Conservation (phyloP, 1,284 basidiomycete species). For the Mycosarcoma mackinlayi region DNA sequence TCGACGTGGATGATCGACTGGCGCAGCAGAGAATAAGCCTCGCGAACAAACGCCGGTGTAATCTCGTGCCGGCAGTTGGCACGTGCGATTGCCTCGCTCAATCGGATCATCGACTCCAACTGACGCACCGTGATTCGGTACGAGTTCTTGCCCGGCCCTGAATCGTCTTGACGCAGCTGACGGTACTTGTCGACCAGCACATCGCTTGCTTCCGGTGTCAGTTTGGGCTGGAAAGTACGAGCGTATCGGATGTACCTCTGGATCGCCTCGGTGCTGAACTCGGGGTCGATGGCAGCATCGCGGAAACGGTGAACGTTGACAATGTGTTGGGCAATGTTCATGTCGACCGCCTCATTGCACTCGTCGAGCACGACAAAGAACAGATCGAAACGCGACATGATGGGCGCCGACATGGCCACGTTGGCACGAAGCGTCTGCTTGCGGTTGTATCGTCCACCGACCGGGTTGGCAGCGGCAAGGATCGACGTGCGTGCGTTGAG, state of each 20-base stretch:
- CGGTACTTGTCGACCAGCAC: slow-evolving; percentile 96
- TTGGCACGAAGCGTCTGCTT: slow-evolving; percentile 94
- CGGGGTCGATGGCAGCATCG: slow-evolving; percentile 91
- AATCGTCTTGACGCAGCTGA: slow-evolving; percentile 89
- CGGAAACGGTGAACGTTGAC: slow-evolving; percentile 97
- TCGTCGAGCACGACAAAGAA: slow-evolving; percentile 99
- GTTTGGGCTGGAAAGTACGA: slow-evolving; percentile 85
- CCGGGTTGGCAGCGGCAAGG: slow-evolving; percentile 95
- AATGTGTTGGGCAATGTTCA: slow-evolving; percentile 95
- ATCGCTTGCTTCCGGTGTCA: slow-evolving; percentile 90
- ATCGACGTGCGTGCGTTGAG: slow-evolving; percentile 98
- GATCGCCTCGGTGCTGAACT: slow-evolving; percentile 95
- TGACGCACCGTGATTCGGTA: slow-evolving; percentile 97
- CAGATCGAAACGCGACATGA: slow-evolving; percentile 98
- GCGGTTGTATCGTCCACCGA: slow-evolving; percentile 94
- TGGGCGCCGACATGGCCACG: slow-evolving; percentile 96
- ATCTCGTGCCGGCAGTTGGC: slow-evolving; percentile 90
- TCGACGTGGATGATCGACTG: slow-evolving; percentile 99
- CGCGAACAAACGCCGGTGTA: slow-evolving; percentile 86
- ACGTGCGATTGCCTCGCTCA: slow-evolving; percentile 95
- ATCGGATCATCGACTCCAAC: slow-evolving; percentile 94
- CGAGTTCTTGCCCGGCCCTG: slow-evolving; percentile 82
- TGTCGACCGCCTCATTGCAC: slow-evolving; percentile 90
- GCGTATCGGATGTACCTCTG: slow-evolving; percentile 98
- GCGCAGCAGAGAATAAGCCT: slow-evolving; percentile 90